Base-by-base conservation (phyloP, 2,329 filamentous ascomycete species). In the Microdochium paspali region DNA sequence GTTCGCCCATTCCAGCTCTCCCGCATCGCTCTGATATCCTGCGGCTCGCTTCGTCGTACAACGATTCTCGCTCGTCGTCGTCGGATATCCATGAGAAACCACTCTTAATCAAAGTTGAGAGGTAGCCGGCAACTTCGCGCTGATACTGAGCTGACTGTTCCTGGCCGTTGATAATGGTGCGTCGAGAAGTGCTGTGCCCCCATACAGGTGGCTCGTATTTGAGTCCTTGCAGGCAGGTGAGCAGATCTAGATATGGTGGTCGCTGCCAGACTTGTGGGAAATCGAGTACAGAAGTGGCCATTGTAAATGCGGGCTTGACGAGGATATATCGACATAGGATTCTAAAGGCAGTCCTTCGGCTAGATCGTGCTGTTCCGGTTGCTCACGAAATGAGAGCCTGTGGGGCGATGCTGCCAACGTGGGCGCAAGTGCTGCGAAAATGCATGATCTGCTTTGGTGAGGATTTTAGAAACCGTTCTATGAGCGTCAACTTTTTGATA, bases 1-100 rank as follows among this genome's bases (percentile, higher is more conserved):
- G 72, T 49, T 79, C 76, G 13, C 77, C 75, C 76, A 81, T 79
- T 13, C 78, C 80, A 49, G 76, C 77, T 46, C 93, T 77, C 1
- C 93, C 93, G 51, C 90, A 95, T 15, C 91, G 77, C 65, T 96
- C 90, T 40, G 87, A 84, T 51, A 97, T 76, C 44, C 91, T 77
- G 50, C 77, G 77, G 55, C 89, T 90, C 2, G 91, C 90, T 54
- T 83, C 72, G 43, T 86, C 81, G 87, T 90, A 95, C 13, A 94
- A 66, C 5, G 66, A 59, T 60, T 91, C 87, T 58, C 75, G 79
- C 53, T 78, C 70, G 3, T 79, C 78, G 23, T 88, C 83, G 49
- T 80, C 72, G 7, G 74, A 63, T 48, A 91, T 77, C 87, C 87
- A 93, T 15, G 64, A 61, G 31, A 93, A 70, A 4, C 73, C 69